Evolutionary conservation across 805 yeast genomes (phyloP).

Genomic region (Ogataea methylovora): DNA sequence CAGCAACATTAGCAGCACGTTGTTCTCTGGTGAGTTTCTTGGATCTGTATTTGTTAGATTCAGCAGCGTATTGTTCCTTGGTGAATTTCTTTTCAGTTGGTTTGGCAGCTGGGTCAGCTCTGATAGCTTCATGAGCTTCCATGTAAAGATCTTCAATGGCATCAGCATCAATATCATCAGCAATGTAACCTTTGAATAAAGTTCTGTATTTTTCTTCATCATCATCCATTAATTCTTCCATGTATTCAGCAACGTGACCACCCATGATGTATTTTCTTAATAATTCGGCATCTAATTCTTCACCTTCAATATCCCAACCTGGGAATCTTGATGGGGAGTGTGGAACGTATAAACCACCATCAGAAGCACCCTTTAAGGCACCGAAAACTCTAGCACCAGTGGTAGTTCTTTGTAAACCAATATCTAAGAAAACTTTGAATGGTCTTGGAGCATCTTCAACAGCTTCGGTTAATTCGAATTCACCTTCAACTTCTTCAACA

Average conservation of each 20-base stretch:
- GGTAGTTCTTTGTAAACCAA: conserved; percentile 99
- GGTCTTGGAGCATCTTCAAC: conserved; percentile 99
- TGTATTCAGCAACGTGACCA: conserved; percentile 99
- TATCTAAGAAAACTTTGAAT: conserved; percentile 98
- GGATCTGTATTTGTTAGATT: conserved; percentile 86
- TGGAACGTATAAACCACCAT: conserved; percentile 98
- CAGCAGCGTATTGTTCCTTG: conserved; percentile 97
- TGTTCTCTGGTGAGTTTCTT: conserved; percentile 84
- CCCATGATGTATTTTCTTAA: conserved; percentile 99
- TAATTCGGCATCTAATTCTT: conserved; percentile 95
- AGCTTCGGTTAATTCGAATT: conserved; percentile 96
- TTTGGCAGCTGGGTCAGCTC: conserved; percentile 91
- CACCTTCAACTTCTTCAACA: conserved; percentile 99
- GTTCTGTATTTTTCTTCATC: conserved; percentile 99
- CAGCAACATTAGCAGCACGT: conserved; percentile 83
- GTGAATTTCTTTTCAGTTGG: conserved; percentile 88
- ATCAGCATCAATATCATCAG: conserved; percentile 96
- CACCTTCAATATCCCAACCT: conserved; percentile 98
- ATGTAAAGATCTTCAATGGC: conserved; percentile 91
- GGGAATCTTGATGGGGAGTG: conserved; percentile 99
- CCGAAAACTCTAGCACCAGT: conserved; percentile 99
- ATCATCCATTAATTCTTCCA: conserved; percentile 99
- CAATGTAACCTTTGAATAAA: conserved; percentile 93
- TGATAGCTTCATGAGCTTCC: conserved; percentile 91
- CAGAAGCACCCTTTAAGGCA: conserved; percentile 99